Evolutionary conservation across 208 protist species (phyloP).

Genomic region (Crithidia fasciculata): DNA sequence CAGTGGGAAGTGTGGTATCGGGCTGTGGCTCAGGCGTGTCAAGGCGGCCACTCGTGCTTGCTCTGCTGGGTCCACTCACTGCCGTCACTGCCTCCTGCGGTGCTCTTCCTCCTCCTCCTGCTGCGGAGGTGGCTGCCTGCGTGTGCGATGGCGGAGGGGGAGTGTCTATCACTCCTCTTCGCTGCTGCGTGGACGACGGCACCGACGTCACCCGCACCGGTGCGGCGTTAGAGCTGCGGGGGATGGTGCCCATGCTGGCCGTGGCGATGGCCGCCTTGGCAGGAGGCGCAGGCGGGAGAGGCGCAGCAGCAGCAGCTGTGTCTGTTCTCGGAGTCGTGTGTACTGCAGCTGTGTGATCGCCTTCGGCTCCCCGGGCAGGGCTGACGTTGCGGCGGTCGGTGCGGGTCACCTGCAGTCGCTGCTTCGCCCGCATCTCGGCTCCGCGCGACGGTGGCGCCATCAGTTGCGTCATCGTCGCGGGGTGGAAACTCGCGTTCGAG

Average conservation of each 20-base stretch:
- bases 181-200: neutral
- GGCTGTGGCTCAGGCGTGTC: neutral
- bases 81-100: neutral
- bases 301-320: neutral
- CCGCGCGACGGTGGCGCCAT: conserved; percentile 43
- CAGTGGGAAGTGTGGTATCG: neutral
- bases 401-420: conserved; percentile 45
- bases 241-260: conserved; percentile 17
- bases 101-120: neutral
- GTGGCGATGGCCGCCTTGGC: conserved; percentile 1
- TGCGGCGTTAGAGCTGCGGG: neutral
- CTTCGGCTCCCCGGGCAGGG: conserved; percentile 1
- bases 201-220: neutral
- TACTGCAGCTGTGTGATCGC: no score
- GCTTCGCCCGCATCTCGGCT: conserved; percentile 44
- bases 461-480: conserved; percentile 49
- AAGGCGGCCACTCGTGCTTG: neutral
- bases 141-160: neutral
- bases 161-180: neutral
- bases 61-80: no score
- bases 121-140: neutral
- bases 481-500: conserved; percentile 33
- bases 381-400: conserved; percentile 35
- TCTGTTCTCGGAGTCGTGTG: neutral
- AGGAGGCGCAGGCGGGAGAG: neutral